Percentiles rank a stretch among this genome's conserved stretches.
These are phyloP conservation scores for Nannochloropsis gaditana DNA, from an alignment of 108 stramenopile genomes.

Conservation along the genomic window DNA sequence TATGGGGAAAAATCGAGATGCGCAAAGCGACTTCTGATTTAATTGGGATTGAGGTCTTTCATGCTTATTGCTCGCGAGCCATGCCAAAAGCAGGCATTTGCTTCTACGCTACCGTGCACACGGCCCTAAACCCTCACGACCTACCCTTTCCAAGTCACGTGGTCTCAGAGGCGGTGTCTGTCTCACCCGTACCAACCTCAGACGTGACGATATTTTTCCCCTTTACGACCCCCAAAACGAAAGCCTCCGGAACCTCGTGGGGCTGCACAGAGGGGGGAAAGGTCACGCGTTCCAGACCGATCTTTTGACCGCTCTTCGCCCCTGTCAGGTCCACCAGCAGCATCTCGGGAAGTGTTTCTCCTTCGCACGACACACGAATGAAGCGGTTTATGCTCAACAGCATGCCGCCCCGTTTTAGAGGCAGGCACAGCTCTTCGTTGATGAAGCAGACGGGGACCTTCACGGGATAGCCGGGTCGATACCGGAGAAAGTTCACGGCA, in stretches of 20 bases:
- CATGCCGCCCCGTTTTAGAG: conserved; percentile 7
- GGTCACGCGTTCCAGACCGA: background rate
- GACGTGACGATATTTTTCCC: background rate
- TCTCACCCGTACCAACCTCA: background rate
- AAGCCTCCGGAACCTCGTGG: background rate
- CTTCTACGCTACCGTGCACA: too few relatives aligned
- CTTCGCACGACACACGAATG: background rate
- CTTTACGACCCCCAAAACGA: conserved; percentile 10
- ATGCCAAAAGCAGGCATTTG: too few relatives aligned
- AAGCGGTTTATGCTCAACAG: background rate
- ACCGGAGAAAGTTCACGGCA: conserved; percentile 18
- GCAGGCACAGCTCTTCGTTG: conserved; percentile 14
- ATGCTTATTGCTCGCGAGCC: too few relatives aligned
- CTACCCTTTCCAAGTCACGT: too few relatives aligned
- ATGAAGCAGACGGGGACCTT: conserved; percentile 11
- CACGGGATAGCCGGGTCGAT: conserved; percentile 6
- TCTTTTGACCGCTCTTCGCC: conserved; percentile 1
- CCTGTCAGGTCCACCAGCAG: background rate
- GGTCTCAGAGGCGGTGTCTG: too few relatives aligned
- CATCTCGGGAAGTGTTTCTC: background rate
- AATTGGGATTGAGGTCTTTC: too few relatives aligned
- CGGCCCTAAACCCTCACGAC: too few relatives aligned
- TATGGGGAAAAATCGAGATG: too few relatives aligned
- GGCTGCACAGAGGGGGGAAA: background rate
- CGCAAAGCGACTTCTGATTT: too few relatives aligned